These are phyloP conservation scores for Berkeleyomyces rouxiae DNA, from an alignment of 2,329 filamentous ascomycete genomes.

Conservation along the genomic window DNA sequence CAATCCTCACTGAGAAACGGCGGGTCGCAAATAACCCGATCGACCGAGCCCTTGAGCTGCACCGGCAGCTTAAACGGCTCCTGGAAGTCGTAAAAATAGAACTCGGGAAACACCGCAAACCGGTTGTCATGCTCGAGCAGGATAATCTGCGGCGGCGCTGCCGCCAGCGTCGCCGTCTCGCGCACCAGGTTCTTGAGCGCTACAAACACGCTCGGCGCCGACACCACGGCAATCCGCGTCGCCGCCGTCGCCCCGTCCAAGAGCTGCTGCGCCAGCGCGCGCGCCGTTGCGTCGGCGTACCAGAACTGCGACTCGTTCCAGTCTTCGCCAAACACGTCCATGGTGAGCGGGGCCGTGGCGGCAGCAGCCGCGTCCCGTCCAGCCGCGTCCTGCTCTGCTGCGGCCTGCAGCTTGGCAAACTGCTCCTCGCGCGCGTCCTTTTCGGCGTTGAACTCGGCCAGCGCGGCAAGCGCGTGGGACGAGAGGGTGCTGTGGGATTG, in stretches of 20 bases:
- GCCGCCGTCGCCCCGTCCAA: slow-evolving; percentile 41
- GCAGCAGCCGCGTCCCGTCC: slow-evolving; percentile 7
- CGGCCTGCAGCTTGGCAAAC: slow-evolving; percentile 50
- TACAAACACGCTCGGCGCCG: slow-evolving; percentile 61
- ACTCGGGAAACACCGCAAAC: slow-evolving; percentile 59
- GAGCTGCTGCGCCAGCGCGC: slow-evolving; percentile 44
- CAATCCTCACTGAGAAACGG: slow-evolving; percentile 69
- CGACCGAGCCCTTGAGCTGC: slow-evolving; percentile 45
- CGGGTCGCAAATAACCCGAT: slow-evolving; percentile 59
- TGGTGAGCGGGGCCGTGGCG: slow-evolving; percentile 27
- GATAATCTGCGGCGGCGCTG: slow-evolving; percentile 35
- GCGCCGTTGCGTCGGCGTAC: slow-evolving; percentile 61
- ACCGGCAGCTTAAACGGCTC: slow-evolving; percentile 48
- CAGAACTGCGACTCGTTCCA: slow-evolving; percentile 79
- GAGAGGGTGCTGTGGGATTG: slow-evolving; percentile 39
- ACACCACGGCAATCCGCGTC: slow-evolving; percentile 51
- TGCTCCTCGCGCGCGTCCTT: slow-evolving; percentile 47
- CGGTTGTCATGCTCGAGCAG: slow-evolving; percentile 60
- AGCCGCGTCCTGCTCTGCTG: slow-evolving; percentile 23
- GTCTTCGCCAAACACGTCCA: slow-evolving; percentile 61
- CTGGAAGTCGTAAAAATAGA: slow-evolving; percentile 58
- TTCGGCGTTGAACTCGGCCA: slow-evolving; percentile 59
- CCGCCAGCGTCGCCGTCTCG: slow-evolving; percentile 16
- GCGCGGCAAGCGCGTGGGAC: slow-evolving; percentile 45
- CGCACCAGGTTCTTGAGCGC: slow-evolving; percentile 51